Evolutionary conservation across 495 filamentous ascomycete species (phyloP), one percentile per base, ranked within the genome.

Genomic region (Paragyromitra xinjiangensis): DNA sequence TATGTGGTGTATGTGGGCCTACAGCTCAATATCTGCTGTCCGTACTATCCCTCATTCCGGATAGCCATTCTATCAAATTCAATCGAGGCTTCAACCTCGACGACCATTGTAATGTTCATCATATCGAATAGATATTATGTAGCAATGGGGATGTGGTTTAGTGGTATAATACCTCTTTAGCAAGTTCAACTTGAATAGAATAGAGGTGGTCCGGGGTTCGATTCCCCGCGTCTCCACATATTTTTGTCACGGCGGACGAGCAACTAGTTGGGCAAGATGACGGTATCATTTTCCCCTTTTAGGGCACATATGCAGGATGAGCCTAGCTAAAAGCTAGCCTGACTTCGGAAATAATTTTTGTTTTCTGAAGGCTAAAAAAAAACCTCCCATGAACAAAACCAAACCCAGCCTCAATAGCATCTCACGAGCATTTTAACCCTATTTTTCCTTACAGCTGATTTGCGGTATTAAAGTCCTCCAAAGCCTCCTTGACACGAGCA

Each of bases 401-500:
- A 67, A 61, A 8, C 9, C 24, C 2, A 56, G 9, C 19, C 11
- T 45, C 3, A 39, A 8, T 40, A 14, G 22, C 39, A 37, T 22
- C 42, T 29, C 24, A 7, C 12, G 22, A 34, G 29, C 16, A 40
- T n/a, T 37, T 22, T 44, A 29, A 34, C 19, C 22, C 6, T 19
- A 29, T 44, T 19, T 51, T 19, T 9, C 9, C 48, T 92, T 93
- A 98, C 84, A 98, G 84, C 85, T 95, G 88, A 81, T 89, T 89
- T 79, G 93, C 88, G 73, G 94, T 90, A 85, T 94, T 94, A 90
- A 99, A 99, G 86, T 97, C 95, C 78, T 90, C 87, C 56, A 98
- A 89, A 53, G 90, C 93, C 83, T 91, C 91, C 83, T 89, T 84
- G 59, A 97, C 90, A 82, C 94, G 91, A 77, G 87, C 87, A 80